Base-by-base conservation (phyloP, 2,329 filamentous ascomycete species). In the Colletotrichum orchidophilum region DNA sequence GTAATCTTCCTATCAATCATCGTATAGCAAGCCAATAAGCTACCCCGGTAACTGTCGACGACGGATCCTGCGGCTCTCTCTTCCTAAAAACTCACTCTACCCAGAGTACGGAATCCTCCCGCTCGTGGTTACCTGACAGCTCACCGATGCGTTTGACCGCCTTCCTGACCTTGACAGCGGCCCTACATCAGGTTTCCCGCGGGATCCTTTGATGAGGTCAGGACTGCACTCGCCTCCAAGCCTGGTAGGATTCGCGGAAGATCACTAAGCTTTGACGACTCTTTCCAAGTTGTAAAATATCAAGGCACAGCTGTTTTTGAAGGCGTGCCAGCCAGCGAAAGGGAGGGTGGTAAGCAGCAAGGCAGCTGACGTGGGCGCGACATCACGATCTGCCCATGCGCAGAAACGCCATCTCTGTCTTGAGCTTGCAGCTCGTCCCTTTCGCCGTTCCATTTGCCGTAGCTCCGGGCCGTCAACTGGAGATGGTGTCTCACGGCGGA, bases 11-110 rank as follows among this genome's bases (percentile, higher is more conserved):
- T 26, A 35, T 53, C 15, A 54, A 39, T 5, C 18, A 46, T 71
- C 64, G 69, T 71, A 71, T 63, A 68, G 53, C 53, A 63, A 46
- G 24, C 59, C 69, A 71, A 69, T 71, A 13, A 33, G 50, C 27
- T 27, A 42, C 52, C 58, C 35, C 26, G 15, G 54, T 42, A 39
- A 15, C n/a, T 46, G 12, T 63, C 8, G 33, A 46, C 42, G 46
- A 59, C 26, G 58, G 46, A 71, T 71, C 53, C 69, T 69, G 64
- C 69, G 58, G 58, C 52, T 61, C 57, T 58, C 55, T 55, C 42
- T 12, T 53, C 46, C 52, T 24, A 42, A 31, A n/a, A 58, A 55
- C 24, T 61, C 26, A 27, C 58, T 27, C 42, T 58, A 24, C 18
- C 42, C 46, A 29, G 58, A 52, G 42, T 31, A 27, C 24, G 5